Evolutionary conservation across 1,284 basidiomycete species (phyloP).

Genomic region (Takashimella koratensis): DNA sequence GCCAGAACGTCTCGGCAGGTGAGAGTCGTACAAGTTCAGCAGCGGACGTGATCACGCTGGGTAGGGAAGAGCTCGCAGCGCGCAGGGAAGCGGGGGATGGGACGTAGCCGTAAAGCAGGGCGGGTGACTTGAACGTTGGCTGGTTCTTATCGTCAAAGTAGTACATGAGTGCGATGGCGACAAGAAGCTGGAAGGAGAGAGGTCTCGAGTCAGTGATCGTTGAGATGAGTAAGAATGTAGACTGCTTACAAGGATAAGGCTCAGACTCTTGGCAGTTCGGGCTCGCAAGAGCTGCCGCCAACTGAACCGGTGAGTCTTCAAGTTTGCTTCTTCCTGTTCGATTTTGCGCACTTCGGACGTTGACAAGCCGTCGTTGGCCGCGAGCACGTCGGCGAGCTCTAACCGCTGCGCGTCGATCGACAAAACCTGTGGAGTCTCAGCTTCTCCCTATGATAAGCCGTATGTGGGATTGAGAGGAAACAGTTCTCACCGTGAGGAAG

Average conservation of each 20-base stretch:
- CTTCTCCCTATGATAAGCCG: no score
- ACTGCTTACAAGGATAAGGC: slow-evolving; percentile 64
- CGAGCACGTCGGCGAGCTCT: slow-evolving; percentile 50
- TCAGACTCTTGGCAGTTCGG: slow-evolving; percentile 73
- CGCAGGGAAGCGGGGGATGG: slow-evolving; percentile 19
- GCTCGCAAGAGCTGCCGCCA: slow-evolving; percentile 58
- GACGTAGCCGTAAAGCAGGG: slow-evolving; percentile 40
- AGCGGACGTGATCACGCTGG: slow-evolving; percentile 9
- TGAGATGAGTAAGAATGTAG: no score
- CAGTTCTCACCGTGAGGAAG: slow-evolving; percentile 52
- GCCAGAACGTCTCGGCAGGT: slow-evolving; percentile 60
- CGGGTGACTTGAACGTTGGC: slow-evolving; percentile 20
- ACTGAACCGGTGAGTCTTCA: slow-evolving; percentile 5
- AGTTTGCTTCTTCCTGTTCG: slow-evolving; percentile 10
- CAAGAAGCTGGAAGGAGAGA: slow-evolving; percentile 27
- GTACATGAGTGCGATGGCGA: slow-evolving; percentile 44
- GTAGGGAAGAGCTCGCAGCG: slow-evolving; percentile 13
- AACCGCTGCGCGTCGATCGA: slow-evolving; percentile 56
- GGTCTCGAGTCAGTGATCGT: no score
- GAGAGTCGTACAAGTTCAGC: slow-evolving; percentile 24
- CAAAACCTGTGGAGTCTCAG: slow-evolving; percentile 42
- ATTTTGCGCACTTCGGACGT: slow-evolving; percentile 8
- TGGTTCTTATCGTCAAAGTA: slow-evolving; percentile 41
- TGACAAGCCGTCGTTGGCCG: slow-evolving; percentile 14
- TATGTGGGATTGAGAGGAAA: background rate